Evolutionary conservation across 768 basidiomycete species (phyloP).

Genomic region (Pisolithus orientalis): DNA sequence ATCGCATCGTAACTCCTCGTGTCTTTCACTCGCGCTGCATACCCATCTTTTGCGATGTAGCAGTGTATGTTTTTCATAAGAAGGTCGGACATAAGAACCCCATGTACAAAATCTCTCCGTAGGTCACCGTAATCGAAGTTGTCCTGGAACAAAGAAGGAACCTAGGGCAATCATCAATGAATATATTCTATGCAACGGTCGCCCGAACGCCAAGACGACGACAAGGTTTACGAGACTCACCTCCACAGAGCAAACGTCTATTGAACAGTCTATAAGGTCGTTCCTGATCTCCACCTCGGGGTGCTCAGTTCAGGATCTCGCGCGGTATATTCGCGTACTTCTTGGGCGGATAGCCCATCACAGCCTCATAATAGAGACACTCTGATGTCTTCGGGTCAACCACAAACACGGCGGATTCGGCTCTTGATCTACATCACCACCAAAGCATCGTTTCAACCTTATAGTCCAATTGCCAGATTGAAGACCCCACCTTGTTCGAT

Average conservation of each 20-base stretch:
- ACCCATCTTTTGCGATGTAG: slow-evolving; percentile 81
- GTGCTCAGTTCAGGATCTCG: slow-evolving; percentile 62
- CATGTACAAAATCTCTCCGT: slow-evolving; percentile 88
- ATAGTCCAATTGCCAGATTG: not conserved
- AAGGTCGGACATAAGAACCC: slow-evolving; percentile 89
- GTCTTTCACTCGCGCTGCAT: slow-evolving; percentile 90
- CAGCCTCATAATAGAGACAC: slow-evolving; percentile 80
- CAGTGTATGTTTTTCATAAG: slow-evolving; percentile 93
- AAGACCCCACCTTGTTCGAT: slow-evolving; percentile 61
- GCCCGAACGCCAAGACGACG: not conserved
- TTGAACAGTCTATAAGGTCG: slow-evolving; percentile 83
- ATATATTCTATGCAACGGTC: not conserved
- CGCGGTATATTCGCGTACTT: slow-evolving; percentile 64
- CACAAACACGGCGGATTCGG: slow-evolving; percentile 74
- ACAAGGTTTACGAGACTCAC: slow-evolving; percentile 32
- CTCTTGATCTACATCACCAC: slow-evolving; percentile 45
- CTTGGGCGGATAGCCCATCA: slow-evolving; percentile 63
- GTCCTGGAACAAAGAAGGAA: slow-evolving; percentile 94
- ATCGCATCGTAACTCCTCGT: slow-evolving; percentile 88
- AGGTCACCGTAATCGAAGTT: slow-evolving; percentile 97
- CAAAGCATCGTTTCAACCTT: slow-evolving; percentile 3
- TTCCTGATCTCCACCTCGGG: slow-evolving; percentile 82
- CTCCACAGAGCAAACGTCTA: slow-evolving; percentile 93
- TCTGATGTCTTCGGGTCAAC: slow-evolving; percentile 70
- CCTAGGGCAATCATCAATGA: slow-evolving; percentile 38